Evolutionary conservation across 768 basidiomycete genomes (phyloP), one percentile per base, ranked within the genome.

Genomic region (Sporobolomyces phaffii): DNA sequence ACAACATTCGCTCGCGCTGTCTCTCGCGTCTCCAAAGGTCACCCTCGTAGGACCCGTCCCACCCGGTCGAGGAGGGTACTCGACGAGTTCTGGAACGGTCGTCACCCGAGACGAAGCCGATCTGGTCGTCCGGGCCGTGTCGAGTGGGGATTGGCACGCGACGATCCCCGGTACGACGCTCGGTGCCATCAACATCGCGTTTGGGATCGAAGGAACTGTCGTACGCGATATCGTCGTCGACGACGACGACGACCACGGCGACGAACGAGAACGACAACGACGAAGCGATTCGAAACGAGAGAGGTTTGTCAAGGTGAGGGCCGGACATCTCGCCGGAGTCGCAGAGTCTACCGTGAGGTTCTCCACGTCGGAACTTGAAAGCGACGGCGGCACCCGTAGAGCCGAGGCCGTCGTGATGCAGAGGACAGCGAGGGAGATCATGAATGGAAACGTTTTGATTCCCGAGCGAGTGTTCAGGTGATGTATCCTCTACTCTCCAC

Each of bases 121-220:
- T 40, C n/a, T 72, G 2, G 41, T 66, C 20, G 72, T 64, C 0
- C 50, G 72, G 6, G 68, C 72, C 0, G 47, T 72, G 7, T 47
- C 41, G 17, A 60, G 58, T 11, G 72, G 72, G 3, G 68, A 72
- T 49, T 66, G 33, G 26, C 72, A 72, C 50, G 68, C 68, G 14
- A 64, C 64, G n/a, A 66, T 72, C 33, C 72, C 72, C 0, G 72
- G 67, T 0, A 72, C 67, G 36, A 69, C 67, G n/a, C 50, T 72
- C 33, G 72, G 58, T 2, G 68, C 67, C 13, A 28, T 72, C 22
- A 69, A 63, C 36, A 24, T 72, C 26, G 70, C 60, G 0, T 3
- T 24, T 1, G 70, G 70, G 14, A 62, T 45, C 18, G 26, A n/a
- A 2, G 66, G 70, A 4, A 62, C 63, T 14, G 66, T 72, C 20